Evolutionary conservation across 176 grass and related monocot species (phyloP).

Genomic region (Bolboschoenus planiculmis): DNA sequence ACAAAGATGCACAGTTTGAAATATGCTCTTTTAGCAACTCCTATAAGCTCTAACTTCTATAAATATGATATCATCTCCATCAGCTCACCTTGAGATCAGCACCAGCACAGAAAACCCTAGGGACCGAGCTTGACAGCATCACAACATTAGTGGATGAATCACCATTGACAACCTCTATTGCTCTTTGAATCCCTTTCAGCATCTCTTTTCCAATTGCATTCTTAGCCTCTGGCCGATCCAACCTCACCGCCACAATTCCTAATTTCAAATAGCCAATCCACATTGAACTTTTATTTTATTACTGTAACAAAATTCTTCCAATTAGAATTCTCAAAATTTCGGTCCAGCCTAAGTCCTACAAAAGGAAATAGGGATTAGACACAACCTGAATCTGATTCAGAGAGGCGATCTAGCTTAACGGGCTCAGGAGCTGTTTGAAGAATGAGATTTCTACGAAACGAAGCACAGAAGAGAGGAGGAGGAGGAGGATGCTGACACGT

Average conservation of each 20-base stretch:
- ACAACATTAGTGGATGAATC: constrained; percentile 58
- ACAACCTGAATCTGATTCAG: constrained; percentile 42
- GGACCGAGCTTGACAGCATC: constrained; percentile 63
- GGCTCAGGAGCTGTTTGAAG: constrained; percentile 34
- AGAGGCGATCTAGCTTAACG: constrained; percentile 42
- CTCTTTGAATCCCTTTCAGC: constrained; percentile 36
- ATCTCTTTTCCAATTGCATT: constrained; percentile 80
- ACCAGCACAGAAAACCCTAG: constrained; percentile 68
- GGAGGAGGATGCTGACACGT: neutral
- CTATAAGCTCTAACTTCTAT: neutral
- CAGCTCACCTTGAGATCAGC: constrained; percentile 73
- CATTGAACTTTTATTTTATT: neutral
- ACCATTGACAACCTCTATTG: constrained; percentile 34
- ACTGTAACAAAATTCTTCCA: neutral
- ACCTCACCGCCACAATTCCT: constrained; percentile 66
- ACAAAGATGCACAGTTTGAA: neutral
- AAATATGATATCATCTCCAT: neutral
- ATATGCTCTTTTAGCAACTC: neutral
- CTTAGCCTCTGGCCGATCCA: constrained; percentile 57
- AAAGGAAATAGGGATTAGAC: constrained; percentile 3
- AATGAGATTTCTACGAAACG: constrained; percentile 25
- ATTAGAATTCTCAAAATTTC: neutral
- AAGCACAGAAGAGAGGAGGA: neutral
- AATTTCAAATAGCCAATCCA: neutral
- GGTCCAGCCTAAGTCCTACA: neutral